Evolutionary conservation across 352 stramenopile genomes (phyloP).

Genomic region (Pythium phragmiticola): DNA sequence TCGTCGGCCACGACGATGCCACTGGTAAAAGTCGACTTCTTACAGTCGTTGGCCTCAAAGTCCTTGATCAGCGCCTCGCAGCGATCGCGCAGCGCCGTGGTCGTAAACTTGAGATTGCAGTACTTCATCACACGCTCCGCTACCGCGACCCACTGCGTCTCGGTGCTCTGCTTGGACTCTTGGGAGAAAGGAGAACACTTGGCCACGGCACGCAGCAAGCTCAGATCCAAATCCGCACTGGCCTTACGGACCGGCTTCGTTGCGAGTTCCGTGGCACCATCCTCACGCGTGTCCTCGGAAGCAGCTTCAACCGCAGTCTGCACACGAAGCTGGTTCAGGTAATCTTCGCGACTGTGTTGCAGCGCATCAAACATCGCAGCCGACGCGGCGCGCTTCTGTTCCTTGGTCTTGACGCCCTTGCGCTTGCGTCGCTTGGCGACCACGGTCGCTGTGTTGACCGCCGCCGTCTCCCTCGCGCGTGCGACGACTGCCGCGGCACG

Average conservation of each 20-base stretch:
- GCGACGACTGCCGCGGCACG: slow-evolving; percentile 10
- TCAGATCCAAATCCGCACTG: slow-evolving; percentile 9
- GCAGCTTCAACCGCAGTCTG: slow-evolving; percentile 13
- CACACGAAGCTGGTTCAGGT: slow-evolving; percentile 22
- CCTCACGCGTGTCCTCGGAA: neutral
- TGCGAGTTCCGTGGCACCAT: neutral
- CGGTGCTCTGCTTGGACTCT: slow-evolving; percentile 2
- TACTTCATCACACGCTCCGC: slow-evolving; percentile 12
- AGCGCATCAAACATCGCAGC: slow-evolving; percentile 17
- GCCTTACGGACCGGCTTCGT: neutral
- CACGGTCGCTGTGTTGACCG: slow-evolving; percentile 10
- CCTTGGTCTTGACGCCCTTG: slow-evolving; percentile 25
- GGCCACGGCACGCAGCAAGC: slow-evolving; percentile 9
- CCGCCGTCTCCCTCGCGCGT: neutral
- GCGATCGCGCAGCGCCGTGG: slow-evolving; percentile 12
- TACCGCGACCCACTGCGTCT: slow-evolving; percentile 10
- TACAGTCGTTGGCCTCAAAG: slow-evolving; percentile 19
- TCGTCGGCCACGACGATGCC: slow-evolving; percentile 17
- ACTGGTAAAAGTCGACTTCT: slow-evolving; percentile 16
- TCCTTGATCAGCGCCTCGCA: slow-evolving; percentile 22
- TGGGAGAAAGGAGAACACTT: slow-evolving; percentile 19
- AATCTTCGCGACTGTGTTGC: slow-evolving; percentile 19
- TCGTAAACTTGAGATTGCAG: slow-evolving; percentile 17
- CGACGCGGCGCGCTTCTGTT: slow-evolving; percentile 11
- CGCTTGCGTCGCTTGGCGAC: slow-evolving; percentile 21